These are phyloP conservation scores for Talaromyces sp. DNA, from an alignment of 2,329 filamentous ascomycete genomes.

Conservation along the genomic window DNA sequence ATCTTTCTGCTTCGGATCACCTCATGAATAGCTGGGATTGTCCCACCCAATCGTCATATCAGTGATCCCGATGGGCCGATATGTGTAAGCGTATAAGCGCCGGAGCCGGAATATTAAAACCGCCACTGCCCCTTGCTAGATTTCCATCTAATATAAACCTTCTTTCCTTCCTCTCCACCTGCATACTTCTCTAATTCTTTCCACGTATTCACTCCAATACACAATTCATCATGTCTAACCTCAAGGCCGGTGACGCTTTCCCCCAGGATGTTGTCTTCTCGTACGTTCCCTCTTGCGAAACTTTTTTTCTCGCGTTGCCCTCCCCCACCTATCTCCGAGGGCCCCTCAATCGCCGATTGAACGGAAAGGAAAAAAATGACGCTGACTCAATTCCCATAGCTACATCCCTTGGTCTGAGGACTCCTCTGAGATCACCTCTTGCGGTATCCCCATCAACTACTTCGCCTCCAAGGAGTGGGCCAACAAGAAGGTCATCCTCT, in stretches of 20 bases:
- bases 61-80: constrained; percentile 28
- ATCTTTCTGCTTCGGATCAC: constrained; percentile 41
- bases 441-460: constrained; percentile 77
- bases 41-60: constrained; percentile 23
- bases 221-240: constrained; percentile 53
- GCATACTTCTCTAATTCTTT: constrained; percentile 10
- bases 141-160: constrained; percentile 3
- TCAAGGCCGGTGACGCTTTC: constrained; percentile 82
- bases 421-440: constrained; percentile 68
- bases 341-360: neutral
- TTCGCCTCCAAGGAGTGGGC: constrained; percentile 76
- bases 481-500: constrained; percentile 71
- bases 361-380: neutral
- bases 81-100: constrained; percentile 24
- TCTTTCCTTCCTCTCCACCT: constrained; percentile 9
- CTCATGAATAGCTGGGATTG: constrained; percentile 27
- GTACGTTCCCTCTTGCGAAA: constrained; percentile 48
- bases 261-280: constrained; percentile 77
- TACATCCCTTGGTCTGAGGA: constrained; percentile 79
- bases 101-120: constrained; percentile 24
- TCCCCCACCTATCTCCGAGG: neutral
- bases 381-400: constrained; percentile 40
- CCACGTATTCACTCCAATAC: too few relatives aligned
- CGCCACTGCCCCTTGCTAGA: constrained; percentile 9
- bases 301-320: neutral